Evolutionary conservation across 352 stramenopile species (phyloP), one percentile per base, ranked within the genome.

Genomic region (Pythium dissotocum): DNA sequence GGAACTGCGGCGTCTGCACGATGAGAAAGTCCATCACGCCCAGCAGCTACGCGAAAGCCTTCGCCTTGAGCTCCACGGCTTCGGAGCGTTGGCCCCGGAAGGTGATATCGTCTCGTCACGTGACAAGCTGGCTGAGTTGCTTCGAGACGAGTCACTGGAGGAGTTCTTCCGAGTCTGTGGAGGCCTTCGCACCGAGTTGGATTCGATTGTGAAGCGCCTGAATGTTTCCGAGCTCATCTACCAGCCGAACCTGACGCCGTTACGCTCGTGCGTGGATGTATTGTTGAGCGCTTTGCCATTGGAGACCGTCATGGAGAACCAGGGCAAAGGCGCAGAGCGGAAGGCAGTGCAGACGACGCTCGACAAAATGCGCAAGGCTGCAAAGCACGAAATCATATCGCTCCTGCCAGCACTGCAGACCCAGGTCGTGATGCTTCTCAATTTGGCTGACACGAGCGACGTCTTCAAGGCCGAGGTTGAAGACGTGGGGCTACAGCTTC

Each of bases 81-180:
- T 90, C 66, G 82, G 83, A n/a, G 82, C 83, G 2, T 69, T 92
- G 68, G 73, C 81, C 0, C 71, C 66, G 33, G 83, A 91, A 68
- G 82, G 81, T 58, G 72, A 83, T 2, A 78, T 92, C 40, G 68
- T 62, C 6, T 13, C 62, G 7, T 70, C 73, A 13, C 81, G 75
- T 10, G 46, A 51, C 9, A 72, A 58, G 28, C 66, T 93, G n/a
- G 62, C 58, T 16, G 24, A 49, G 10, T 46, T 87, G 24, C 63
- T 94, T 6, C 61, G 61, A 30, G 81, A 89, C 42, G 64, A 77
- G 1, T 72, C 75, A 2, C 74, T 96, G 32, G 87, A 94, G 55
- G 88, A 95, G 12, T 94, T 97, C 56, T 97, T 96, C 53, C 80
- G 88, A 56, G 78, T 77, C 33, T 79, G 83, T 18, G 90, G 88